Evolutionary conservation across 2,329 filamentous ascomycete species (phyloP).

Genomic region (Nectriaceae sp.): DNA sequence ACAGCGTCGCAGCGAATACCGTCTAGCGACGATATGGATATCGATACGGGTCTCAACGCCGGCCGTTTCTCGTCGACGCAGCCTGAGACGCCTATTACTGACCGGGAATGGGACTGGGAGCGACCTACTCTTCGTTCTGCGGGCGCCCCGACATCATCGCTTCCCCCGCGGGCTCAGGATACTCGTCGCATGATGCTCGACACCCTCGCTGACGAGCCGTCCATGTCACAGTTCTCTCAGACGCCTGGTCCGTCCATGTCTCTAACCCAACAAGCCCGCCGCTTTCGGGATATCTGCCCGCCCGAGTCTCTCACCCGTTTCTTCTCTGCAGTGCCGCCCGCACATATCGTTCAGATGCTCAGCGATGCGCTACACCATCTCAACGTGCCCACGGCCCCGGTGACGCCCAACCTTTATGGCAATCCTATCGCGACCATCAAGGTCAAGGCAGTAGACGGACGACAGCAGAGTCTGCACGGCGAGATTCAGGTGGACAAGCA

Average conservation of each 20-base stretch:
- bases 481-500: conserved; percentile 73
- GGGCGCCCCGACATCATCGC: conserved; percentile 40
- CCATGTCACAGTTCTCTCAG: conserved; percentile 81
- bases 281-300: conserved; percentile 89
- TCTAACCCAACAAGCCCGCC: conserved; percentile 84
- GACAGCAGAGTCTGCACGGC: conserved; percentile 72
- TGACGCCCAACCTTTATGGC: conserved; percentile 47
- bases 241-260: conserved; percentile 77
- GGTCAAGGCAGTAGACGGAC: conserved; percentile 72
- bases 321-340: conserved; percentile 77
- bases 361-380: conserved; percentile 81
- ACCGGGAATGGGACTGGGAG: conserved; percentile 87
- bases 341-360: conserved; percentile 77
- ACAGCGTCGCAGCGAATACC: conserved; percentile 46
- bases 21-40: conserved; percentile 64
- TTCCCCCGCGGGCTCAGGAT: conserved; percentile 34
- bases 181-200: conserved; percentile 52
- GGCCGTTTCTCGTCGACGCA: conserved; percentile 76
- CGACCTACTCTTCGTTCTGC: conserved; percentile 63
- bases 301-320: conserved; percentile 87
- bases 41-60: conserved; percentile 55
- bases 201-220: conserved; percentile 80
- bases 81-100: conserved; percentile 74
- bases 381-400: conserved; percentile 71
- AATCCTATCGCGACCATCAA: conserved; percentile 66